Evolutionary conservation across 2,329 filamentous ascomycete species (phyloP).

Genomic region (Colletotrichum eleusines): DNA sequence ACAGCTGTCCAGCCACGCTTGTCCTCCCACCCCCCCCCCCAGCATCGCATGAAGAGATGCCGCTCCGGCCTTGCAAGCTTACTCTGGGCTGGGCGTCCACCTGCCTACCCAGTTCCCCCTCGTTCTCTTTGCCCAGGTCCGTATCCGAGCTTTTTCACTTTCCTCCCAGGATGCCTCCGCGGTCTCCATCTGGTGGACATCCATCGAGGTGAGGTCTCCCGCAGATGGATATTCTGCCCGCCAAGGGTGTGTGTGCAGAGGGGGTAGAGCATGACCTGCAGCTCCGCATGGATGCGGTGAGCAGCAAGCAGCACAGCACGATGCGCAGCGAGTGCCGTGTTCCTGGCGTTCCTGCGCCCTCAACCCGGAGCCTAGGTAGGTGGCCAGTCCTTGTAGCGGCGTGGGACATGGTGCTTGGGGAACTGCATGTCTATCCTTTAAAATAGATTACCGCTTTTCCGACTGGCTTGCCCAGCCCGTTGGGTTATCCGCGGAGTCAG

Average conservation of each 20-base stretch:
- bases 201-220: too few relatives aligned
- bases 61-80: slow-evolving; percentile 18
- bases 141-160: slow-evolving; percentile 25
- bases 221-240: too few relatives aligned
- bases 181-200: background rate
- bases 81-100: slow-evolving; percentile 1
- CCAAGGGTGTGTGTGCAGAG: slow-evolving; percentile 5
- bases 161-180: background rate
- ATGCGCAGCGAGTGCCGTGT: slow-evolving; percentile 20
- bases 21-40: background rate
- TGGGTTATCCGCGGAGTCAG: background rate
- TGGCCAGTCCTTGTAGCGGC: background rate
- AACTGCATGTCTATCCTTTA: slow-evolving; percentile 17
- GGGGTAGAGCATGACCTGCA: slow-evolving; percentile 23
- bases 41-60: slow-evolving; percentile 6
- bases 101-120: background rate
- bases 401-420: slow-evolving; percentile 13
- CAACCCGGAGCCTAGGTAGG: slow-evolving; percentile 21
- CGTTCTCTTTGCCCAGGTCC: slow-evolving; percentile 16
- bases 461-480: background rate
- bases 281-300: slow-evolving; percentile 15
- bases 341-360: slow-evolving; percentile 34
- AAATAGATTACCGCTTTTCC: slow-evolving; percentile 36
- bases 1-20: slow-evolving; percentile 26
- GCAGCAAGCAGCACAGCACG: background rate